Conservation (phyloP, 495 filamentous ascomycete genomes). For the Oidiodendron maius region DNA sequence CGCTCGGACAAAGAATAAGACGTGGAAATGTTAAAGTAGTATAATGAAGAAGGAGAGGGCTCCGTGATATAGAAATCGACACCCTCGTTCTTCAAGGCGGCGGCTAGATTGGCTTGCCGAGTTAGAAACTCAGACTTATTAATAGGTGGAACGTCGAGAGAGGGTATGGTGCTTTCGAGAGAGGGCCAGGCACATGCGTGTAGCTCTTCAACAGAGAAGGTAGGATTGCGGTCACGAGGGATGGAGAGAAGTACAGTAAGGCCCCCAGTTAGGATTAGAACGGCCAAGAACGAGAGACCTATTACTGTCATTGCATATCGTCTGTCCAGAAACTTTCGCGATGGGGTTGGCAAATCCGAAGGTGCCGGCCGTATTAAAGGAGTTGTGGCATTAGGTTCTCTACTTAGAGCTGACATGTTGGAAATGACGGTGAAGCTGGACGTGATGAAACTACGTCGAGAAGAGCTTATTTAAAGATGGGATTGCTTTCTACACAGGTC, state of each 20-base stretch:
- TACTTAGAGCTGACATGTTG: too few relatives aligned
- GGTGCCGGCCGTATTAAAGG: background rate
- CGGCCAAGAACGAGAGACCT: too few relatives aligned
- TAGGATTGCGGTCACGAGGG: background rate
- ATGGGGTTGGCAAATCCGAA: too few relatives aligned
- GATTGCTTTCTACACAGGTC: too few relatives aligned
- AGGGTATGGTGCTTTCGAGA: constrained; percentile 8
- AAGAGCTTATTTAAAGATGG: too few relatives aligned
- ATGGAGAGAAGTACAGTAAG: too few relatives aligned
- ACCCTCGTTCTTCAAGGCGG: constrained; percentile 11
- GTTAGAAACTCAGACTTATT: constrained; percentile 18
- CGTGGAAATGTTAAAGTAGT: constrained; percentile 26
- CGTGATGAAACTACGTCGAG: too few relatives aligned
- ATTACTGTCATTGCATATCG: too few relatives aligned
- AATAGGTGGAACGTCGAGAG: constrained; percentile 21
- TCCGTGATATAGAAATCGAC: constrained; percentile 26
- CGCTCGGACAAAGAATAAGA: constrained; percentile 23
- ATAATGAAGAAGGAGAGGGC: constrained; percentile 21
- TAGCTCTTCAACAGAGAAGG: background rate
- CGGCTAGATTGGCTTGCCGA: constrained; percentile 19
- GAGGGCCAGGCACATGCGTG: constrained; percentile 18
- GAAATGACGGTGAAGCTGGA: too few relatives aligned
- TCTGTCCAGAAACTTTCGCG: too few relatives aligned
- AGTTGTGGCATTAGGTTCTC: background rate
- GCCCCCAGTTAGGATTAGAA: too few relatives aligned